Evolutionary conservation across 345 rosid species (phyloP).

Genomic region (Clausena lansium): DNA sequence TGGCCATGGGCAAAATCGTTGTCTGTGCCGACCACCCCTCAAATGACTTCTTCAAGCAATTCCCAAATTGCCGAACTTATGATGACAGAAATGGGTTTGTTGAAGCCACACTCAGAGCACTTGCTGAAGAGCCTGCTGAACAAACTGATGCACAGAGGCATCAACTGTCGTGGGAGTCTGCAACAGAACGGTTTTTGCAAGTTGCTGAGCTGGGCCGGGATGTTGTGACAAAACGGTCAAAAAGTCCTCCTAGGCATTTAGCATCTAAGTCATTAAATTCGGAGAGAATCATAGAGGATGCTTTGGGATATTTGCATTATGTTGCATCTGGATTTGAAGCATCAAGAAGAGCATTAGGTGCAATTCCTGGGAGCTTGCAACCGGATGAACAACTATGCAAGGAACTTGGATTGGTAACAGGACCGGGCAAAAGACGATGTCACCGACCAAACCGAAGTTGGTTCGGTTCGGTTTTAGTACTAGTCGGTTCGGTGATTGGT

Average conservation of each 20-base stretch:
- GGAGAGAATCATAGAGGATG: constrained; percentile 50
- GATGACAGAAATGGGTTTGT: constrained; percentile 50
- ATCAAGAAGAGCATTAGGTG: constrained; percentile 79
- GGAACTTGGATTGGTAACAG: constrained; percentile 69
- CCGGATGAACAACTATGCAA: constrained; percentile 74
- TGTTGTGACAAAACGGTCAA: constrained; percentile 1
- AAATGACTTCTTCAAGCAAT: constrained; percentile 68
- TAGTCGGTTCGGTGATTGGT: not conserved
- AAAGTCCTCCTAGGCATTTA: constrained; percentile 28
- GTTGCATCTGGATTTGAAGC: constrained; percentile 72
- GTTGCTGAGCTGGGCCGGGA: constrained; percentile 42
- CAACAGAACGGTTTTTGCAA: constrained; percentile 70
- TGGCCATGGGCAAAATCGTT: constrained; percentile 93
- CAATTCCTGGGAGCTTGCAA: constrained; percentile 75
- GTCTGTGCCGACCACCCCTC: constrained; percentile 57
- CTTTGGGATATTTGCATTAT: constrained; percentile 70
- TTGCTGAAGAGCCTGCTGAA: constrained; percentile 62
- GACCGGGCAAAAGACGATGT: not conserved
- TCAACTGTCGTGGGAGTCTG: constrained; percentile 88
- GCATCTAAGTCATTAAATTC: constrained; percentile 50
- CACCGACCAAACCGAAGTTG: not conserved
- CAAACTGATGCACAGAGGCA: constrained; percentile 62
- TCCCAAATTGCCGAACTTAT: constrained; percentile 72
- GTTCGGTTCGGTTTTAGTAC: not conserved
- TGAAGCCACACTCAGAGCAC: constrained; percentile 54